Evolutionary conservation across 2,329 filamentous ascomycete species (phyloP), one percentile per base, ranked within the genome.

Genomic region (Aspergillus thermomutatus): DNA sequence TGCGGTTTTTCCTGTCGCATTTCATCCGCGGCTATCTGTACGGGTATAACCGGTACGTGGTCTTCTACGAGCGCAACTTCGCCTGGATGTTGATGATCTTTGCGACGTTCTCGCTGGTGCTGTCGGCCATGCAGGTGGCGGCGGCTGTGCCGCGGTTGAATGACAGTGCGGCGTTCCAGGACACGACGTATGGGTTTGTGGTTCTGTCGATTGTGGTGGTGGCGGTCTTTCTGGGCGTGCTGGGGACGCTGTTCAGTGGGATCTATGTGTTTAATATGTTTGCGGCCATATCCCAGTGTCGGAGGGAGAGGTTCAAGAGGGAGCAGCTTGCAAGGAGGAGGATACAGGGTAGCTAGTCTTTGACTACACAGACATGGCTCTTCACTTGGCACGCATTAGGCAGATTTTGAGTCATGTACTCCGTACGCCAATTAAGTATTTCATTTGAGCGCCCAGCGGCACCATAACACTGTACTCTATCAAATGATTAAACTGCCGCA

Each of bases 61-160:
- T 66, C 21, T 78, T 81, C 56, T 75, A 81, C 46, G 66, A 68
- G 11, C 67, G 77, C 34, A 78, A 81, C 57, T 74, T 81, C 23
- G 67, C 69, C 19, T 75, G 66, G 72, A 59, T 82, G 1, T 67
- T 76, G 1, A 66, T 72, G 8, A 63, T 72, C 1, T 72, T 75
- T 3, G 75, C 75, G 2, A 82, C 78, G 59, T 62, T 81, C 21
- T 74, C 72, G 41, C 61, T 83, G 17, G 69, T 81, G 19, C 68
- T 83, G 31, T 76, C 76, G 2, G 80, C 80, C 0, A 79, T 83
- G 77, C 80, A 83, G 65, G 77, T 81, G 41, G 48, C 51, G 23
- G 37, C 23, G 19, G 23, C 26, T 3, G 46, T 27, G 27, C 19
- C 53, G 26, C 26, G 41, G 14, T 10, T 23, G n/a, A 51, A 34